Evolutionary conservation across 805 yeast species (phyloP), one percentile per base, ranked within the genome.

Genomic region (Kuraishia cidri): DNA sequence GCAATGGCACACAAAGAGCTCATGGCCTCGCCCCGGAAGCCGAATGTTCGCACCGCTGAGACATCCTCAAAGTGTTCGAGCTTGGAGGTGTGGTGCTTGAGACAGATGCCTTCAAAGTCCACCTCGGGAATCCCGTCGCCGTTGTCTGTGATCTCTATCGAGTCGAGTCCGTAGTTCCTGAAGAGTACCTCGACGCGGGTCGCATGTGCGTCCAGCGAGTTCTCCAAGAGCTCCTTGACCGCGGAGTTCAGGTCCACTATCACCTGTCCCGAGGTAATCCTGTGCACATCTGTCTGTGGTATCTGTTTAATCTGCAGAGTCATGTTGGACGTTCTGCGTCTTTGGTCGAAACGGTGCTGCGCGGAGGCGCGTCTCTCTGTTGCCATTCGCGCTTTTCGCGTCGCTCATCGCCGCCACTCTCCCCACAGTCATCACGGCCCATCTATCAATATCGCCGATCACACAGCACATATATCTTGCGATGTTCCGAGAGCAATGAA

Each of bases 261-360:
- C 10, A 92, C 97, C 52, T 92, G 98, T 0, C 96, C 96, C 0
- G 97, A 85, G 0, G 96, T 86, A 36, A 90, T 74, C 37, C 69
- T 64, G 42, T 82, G 84, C 5, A 87, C 66, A 43, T 88, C 94
- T 7, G 45, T 43, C 1, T 41, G 41, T 23, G 16, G 17, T 32
- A 14, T 26, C 13, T 18, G 17, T 6, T 16, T 15, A 16, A 18
- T 32, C 25, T 13, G 9, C 9, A 24, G 10, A 6, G 33, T 24
- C 26, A 26, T 26, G 29, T 12, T 14, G 17, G 13, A 20, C 10
- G 23, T 20, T 20, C 23, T 10, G 23, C 23, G 23, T 20, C 9
- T 20, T 7, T 20, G 9, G 23, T n/a, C 24, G 10, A 21, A 21
- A 21, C 24, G 11, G 24, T 21, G 24, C 10, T 8, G 24, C 10